These are phyloP conservation scores for Daldinia concentrica DNA, from an alignment of 495 filamentous ascomycete species.

Conservation along the genomic window DNA sequence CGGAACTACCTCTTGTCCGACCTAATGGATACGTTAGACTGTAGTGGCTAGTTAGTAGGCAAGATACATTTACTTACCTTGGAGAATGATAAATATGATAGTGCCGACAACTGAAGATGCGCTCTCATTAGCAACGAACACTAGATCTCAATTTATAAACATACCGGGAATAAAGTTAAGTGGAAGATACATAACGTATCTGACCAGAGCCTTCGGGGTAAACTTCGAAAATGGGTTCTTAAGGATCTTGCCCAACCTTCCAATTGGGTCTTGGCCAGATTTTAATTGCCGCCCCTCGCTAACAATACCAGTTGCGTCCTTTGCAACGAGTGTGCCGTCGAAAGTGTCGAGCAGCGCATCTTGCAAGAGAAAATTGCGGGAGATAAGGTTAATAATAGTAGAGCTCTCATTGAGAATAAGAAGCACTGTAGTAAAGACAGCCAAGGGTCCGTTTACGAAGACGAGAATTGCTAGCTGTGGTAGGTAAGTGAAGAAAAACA, in stretches of 20 bases:
- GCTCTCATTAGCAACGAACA: slow-evolving; percentile 6
- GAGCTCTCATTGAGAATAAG: slow-evolving; percentile 85
- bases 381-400: slow-evolving; percentile 76
- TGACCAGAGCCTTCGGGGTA: slow-evolving; percentile 69
- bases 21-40: slow-evolving; percentile 40
- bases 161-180: slow-evolving; percentile 84
- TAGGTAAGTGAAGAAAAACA: slow-evolving; percentile 92
- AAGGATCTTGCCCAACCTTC: slow-evolving; percentile 75
- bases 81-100: slow-evolving; percentile 75
- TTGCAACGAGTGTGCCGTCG: slow-evolving; percentile 76
- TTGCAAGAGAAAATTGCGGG: slow-evolving; percentile 78
- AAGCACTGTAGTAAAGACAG: slow-evolving; percentile 77
- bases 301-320: slow-evolving; percentile 67
- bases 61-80: slow-evolving; percentile 62
- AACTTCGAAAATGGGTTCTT: slow-evolving; percentile 75
- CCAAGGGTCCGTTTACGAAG: slow-evolving; percentile 86
- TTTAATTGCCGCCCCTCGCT: slow-evolving; percentile 77
- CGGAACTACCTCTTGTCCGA: slow-evolving; percentile 50
- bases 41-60: slow-evolving; percentile 3
- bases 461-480: slow-evolving; percentile 84
- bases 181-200: slow-evolving; percentile 83
- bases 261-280: slow-evolving; percentile 65
- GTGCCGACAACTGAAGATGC: slow-evolving; percentile 75
- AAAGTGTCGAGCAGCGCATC: slow-evolving; percentile 90
- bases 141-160: background rate